Percentiles rank a stretch among this genome's conserved stretches.
phyloP scores from a whole-genome alignment of 306 rosid genomes.

The Castanea crenata region DNA sequence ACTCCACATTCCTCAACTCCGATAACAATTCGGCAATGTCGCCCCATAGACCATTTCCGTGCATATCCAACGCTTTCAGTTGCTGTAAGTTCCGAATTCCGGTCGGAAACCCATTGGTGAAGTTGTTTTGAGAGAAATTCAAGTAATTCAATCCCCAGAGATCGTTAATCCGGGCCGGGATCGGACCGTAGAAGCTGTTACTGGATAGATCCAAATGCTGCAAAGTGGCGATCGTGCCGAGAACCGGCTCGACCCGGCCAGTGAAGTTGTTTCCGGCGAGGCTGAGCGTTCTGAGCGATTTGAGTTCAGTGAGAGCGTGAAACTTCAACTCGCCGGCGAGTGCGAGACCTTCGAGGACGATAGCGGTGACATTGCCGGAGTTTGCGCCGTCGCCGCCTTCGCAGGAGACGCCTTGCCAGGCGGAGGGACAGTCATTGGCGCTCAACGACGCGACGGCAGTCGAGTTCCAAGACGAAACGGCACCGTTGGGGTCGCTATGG shows the following conservation, averaged over 20 bases:
- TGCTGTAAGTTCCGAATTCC: conserved; percentile 73
- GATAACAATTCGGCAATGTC: conserved; percentile 47
- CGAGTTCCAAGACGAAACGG: conserved; percentile 50
- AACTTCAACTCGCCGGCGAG: conserved; percentile 78
- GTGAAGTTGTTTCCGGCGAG: conserved; percentile 71
- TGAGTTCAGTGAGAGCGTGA: conserved; percentile 69
- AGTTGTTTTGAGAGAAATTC: conserved; percentile 60
- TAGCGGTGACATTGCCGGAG: conserved; percentile 58
- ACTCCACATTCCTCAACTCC: conserved; percentile 62
- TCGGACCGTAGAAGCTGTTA: conserved; percentile 82
- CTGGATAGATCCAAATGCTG: conserved; percentile 83
- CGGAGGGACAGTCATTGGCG: conserved; percentile 36
- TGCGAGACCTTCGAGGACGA: conserved; percentile 50
- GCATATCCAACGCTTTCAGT: conserved; percentile 81
- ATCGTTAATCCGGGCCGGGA: conserved; percentile 78
- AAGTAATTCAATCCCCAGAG: conserved; percentile 71
- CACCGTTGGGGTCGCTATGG: conserved; percentile 46
- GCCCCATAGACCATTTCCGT: conserved; percentile 60
- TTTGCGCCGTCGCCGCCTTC: conserved; percentile 33
- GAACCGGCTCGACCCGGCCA: conserved; percentile 71
- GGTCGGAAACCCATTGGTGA: conserved; percentile 66
- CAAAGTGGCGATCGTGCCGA: conserved; percentile 60
- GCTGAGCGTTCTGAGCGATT: conserved; percentile 50
- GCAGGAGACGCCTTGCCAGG: conserved; percentile 73
- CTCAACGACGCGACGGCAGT: neutral